Percentiles rank a stretch among this genome's conserved stretches.
Evolutionary conservation across 148 eudicot species (phyloP).

Genomic region (Mesembryanthemum crystallinum): DNA sequence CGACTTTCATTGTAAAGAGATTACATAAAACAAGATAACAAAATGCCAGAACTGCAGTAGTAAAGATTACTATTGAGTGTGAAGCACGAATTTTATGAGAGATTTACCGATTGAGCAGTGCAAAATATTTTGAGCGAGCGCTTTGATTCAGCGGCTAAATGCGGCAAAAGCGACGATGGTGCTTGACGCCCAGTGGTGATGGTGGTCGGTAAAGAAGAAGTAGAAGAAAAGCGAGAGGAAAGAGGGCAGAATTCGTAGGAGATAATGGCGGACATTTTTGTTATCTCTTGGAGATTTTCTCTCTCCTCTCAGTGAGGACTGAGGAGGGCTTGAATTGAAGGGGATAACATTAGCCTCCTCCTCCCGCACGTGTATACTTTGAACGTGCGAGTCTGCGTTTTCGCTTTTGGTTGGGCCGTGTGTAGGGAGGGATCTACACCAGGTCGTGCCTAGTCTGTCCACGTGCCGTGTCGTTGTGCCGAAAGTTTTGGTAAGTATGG

Average conservation of each 20-base stretch:
- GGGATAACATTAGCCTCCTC: too few relatives aligned
- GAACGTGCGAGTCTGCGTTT: too few relatives aligned
- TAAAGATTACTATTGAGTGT: background rate
- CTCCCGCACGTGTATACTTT: too few relatives aligned
- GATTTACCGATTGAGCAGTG: slow-evolving; percentile 23
- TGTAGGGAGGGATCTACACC: too few relatives aligned
- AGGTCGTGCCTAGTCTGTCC: too few relatives aligned
- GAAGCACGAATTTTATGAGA: background rate
- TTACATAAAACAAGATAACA: background rate
- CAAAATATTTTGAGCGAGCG: slow-evolving; percentile 8
- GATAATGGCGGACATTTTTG: slow-evolving; percentile 32
- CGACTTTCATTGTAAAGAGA: too few relatives aligned
- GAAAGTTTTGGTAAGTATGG: too few relatives aligned
- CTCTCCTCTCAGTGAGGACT: background rate
- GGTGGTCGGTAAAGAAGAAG: background rate
- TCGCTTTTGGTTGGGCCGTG: too few relatives aligned
- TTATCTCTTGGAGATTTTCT: slow-evolving; percentile 21
- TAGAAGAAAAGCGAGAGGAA: slow-evolving; percentile 8
- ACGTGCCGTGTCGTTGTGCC: too few relatives aligned
- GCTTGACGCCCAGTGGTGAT: slow-evolving; percentile 1
- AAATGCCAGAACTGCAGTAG: background rate
- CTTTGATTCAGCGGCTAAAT: slow-evolving; percentile 6
- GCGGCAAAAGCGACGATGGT: slow-evolving; percentile 20
- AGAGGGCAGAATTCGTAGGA: slow-evolving; percentile 22
- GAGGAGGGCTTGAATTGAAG: too few relatives aligned